These are phyloP conservation scores for Forsythia suspensa DNA, from an alignment of 257 asterid genomes.

Conservation along the genomic window DNA sequence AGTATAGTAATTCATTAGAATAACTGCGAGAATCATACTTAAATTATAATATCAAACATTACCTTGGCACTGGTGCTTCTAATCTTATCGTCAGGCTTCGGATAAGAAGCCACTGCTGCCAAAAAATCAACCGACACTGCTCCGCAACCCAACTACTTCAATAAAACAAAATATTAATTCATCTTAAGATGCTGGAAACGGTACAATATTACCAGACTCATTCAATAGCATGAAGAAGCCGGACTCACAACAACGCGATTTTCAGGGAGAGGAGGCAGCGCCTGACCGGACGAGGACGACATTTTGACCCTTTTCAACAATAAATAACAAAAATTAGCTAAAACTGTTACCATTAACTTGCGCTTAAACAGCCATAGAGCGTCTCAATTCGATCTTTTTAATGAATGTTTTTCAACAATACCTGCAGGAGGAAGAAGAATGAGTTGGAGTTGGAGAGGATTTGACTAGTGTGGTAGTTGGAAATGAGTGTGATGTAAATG, in stretches of 20 bases:
- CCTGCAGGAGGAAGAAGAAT: neutral
- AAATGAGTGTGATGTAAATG: neutral
- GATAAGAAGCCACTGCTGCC: conserved; percentile 90
- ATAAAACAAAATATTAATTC: conserved; percentile 24
- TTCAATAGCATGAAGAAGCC: neutral
- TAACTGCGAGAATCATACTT: too few relatives aligned
- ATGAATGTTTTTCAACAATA: neutral
- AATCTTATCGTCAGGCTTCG: conserved; percentile 87
- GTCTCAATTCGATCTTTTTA: neutral
- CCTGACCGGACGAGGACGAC: conserved; percentile 38
- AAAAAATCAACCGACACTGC: conserved; percentile 56
- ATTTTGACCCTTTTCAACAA: conserved; percentile 41
- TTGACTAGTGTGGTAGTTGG: neutral
- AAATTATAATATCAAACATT: neutral
- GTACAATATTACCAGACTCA: neutral
- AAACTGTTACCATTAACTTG: neutral
- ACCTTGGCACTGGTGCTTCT: conserved; percentile 87
- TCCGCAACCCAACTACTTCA: conserved; percentile 81
- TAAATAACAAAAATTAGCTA: neutral
- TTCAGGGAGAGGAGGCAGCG: conserved; percentile 61
- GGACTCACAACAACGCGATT: conserved; percentile 55
- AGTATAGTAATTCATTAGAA: neutral
- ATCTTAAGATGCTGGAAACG: conserved; percentile 3
- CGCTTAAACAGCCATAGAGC: neutral
- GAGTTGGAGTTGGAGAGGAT: neutral